Conservation (phyloP, 495 filamentous ascomycete species). For the Rusavskia elegans region DNA sequence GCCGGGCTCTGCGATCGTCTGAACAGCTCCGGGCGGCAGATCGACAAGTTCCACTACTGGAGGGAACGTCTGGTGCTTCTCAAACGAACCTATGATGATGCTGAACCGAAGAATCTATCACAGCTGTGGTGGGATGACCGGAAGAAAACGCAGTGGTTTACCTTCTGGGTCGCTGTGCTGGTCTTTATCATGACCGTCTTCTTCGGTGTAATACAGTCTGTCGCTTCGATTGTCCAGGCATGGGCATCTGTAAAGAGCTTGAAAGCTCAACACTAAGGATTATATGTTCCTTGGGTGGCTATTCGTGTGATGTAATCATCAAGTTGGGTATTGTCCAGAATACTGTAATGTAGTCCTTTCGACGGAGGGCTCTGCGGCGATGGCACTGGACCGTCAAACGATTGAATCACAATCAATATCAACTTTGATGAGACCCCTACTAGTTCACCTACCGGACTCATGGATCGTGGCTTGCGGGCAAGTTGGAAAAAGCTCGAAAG, state of each 20-base stretch:
- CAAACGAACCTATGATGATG: constrained; percentile 35
- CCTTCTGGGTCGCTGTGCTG: constrained; percentile 36
- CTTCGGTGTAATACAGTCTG: constrained; percentile 33
- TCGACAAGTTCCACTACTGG: constrained; percentile 34
- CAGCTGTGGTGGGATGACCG: constrained; percentile 38
- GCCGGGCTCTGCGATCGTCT: constrained; percentile 13
- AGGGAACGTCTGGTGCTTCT: constrained; percentile 33
- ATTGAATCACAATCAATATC: too few relatives aligned
- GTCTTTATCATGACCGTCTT: constrained; percentile 29
- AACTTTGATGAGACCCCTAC: too few relatives aligned
- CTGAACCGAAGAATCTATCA: constrained; percentile 23
- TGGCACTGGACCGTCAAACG: too few relatives aligned
- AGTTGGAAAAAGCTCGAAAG: too few relatives aligned
- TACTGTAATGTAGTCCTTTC: too few relatives aligned
- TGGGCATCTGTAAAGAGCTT: constrained; percentile 16
- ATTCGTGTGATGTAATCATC: too few relatives aligned
- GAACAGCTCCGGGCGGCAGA: constrained; percentile 19
- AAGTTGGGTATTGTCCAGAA: too few relatives aligned
- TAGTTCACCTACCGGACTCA: too few relatives aligned
- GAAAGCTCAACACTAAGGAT: neutral
- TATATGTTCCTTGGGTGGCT: too few relatives aligned
- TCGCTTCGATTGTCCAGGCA: constrained; percentile 31
- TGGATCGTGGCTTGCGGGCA: too few relatives aligned
- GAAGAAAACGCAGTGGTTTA: constrained; percentile 35
- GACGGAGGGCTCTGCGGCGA: too few relatives aligned